Base-by-base conservation (phyloP, 2,329 filamentous ascomycete species). In the Microthyrium microscopicum region DNA sequence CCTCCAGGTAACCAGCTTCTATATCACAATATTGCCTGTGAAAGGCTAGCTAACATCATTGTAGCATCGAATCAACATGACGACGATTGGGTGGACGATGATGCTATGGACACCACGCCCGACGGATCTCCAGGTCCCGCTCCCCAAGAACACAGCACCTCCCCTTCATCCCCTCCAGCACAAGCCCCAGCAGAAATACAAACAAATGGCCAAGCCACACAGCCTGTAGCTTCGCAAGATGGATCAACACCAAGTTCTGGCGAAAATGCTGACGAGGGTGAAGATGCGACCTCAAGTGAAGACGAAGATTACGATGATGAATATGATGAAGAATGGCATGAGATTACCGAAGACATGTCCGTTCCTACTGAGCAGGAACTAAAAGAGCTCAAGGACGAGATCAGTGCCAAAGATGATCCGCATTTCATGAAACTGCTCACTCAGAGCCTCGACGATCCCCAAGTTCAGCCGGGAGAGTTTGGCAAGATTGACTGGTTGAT, bases 401-500 rank as follows among this genome's bases (percentile, higher is more conserved):
- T 66, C 39, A 70, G 61, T 46, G 70, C 69, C n/a, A 45, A 62
- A 29, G 67, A 75, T 41, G n/a, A n/a, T n/a, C n/a, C n/a, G n/a
- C n/a, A n/a, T n/a, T n/a, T n/a, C n/a, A n/a, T n/a, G n/a, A n/a
- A n/a, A n/a, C n/a, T n/a, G n/a, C n/a, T n/a, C n/a, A n/a, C n/a
- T n/a, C n/a, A n/a, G n/a, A n/a, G n/a, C n/a, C 51, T 72, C 6
- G 61, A 73, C 5, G 70, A 75, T 40, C 67, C 68, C 1, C 68
- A 73, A 38, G 62, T 70, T 40, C 53, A 52, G 8, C 61, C 67
- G 5, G 49, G 52, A n/a, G 61, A 63, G 39, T 66, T 60, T 38
- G 66, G 67, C 26, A 61, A 65, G 20, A 61, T 76, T 18, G 61
- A 69, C 13, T 76, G 71, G 71, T 54, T 57, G 29, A 56, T 75